These are phyloP conservation scores for Eucalyptus curtisii DNA, from an alignment of 345 rosid species.

Conservation along the genomic window DNA sequence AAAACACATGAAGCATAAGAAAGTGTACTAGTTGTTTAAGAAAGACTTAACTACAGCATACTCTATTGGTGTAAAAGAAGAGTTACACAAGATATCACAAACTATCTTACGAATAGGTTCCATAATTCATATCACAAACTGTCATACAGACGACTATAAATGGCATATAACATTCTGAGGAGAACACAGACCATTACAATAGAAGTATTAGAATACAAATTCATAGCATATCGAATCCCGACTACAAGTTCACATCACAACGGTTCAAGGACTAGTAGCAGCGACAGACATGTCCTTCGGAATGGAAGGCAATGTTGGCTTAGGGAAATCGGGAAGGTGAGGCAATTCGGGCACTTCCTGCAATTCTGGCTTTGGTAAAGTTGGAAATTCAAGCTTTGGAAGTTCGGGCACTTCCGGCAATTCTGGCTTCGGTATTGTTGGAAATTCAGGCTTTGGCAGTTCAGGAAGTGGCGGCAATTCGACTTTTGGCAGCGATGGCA, in stretches of 20 bases:
- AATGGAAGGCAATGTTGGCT: background rate
- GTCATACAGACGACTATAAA: background rate
- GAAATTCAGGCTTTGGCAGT: background rate
- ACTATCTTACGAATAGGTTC: background rate
- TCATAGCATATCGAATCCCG: background rate
- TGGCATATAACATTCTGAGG: background rate
- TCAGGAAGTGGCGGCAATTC: background rate
- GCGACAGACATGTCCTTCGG: background rate
- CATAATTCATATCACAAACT: background rate
- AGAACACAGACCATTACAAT: background rate
- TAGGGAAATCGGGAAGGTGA: background rate
- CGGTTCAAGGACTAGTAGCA: background rate
- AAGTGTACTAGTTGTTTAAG: background rate
- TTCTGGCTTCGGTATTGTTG: background rate
- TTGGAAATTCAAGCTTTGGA: no score
- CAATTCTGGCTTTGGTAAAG: no score
- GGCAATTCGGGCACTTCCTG: background rate
- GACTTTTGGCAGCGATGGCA: background rate
- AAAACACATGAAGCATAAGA: background rate
- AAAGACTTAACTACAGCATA: background rate
- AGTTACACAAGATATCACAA: background rate
- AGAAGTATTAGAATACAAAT: background rate
- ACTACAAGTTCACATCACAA: background rate
- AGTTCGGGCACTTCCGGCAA: background rate
- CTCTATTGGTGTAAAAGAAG: fast-evolving